phyloP scores from a whole-genome alignment of 1,139 yeast genomes.

The Meyerozyma athensensis region DNA sequence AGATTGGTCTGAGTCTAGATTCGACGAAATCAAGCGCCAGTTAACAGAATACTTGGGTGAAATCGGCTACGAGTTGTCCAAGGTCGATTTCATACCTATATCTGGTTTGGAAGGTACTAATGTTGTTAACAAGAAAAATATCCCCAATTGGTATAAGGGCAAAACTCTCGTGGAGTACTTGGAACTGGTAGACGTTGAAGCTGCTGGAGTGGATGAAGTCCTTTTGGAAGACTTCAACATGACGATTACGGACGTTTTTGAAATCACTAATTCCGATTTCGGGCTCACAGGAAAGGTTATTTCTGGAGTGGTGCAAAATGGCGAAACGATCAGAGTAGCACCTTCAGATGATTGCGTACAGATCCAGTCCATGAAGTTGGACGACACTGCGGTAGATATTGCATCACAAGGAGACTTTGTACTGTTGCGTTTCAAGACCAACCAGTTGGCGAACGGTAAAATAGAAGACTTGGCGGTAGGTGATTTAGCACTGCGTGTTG shows the following conservation, averaged over 20 bases:
- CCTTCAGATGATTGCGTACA: constrained; percentile 45
- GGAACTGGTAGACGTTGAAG: constrained; percentile 28
- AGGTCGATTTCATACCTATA: constrained; percentile 70
- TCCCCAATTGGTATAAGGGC: constrained; percentile 60
- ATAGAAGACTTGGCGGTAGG: constrained; percentile 55
- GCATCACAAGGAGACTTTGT: constrained; percentile 73
- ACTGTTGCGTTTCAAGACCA: constrained; percentile 50
- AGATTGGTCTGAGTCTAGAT: constrained; percentile 67
- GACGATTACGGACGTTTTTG: constrained; percentile 47
- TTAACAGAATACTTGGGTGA: constrained; percentile 57
- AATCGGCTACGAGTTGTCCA: constrained; percentile 52
- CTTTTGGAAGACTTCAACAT: constrained; percentile 40
- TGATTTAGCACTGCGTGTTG: constrained; percentile 59
- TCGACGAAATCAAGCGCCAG: constrained; percentile 54
- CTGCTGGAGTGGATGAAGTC: constrained; percentile 14
- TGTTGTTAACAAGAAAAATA: constrained; percentile 45
- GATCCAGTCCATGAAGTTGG: constrained; percentile 26
- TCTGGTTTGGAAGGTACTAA: constrained; percentile 85
- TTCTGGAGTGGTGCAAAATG: constrained; percentile 71
- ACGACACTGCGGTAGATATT: constrained; percentile 25
- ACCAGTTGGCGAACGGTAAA: constrained; percentile 40
- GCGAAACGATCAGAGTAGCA: constrained; percentile 60
- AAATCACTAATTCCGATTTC: constrained; percentile 33
- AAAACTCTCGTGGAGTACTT: constrained; percentile 59
- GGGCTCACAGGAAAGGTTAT: constrained; percentile 67